Conservation (phyloP, 1,284 basidiomycete genomes). For the Earliella scabrosa region DNA sequence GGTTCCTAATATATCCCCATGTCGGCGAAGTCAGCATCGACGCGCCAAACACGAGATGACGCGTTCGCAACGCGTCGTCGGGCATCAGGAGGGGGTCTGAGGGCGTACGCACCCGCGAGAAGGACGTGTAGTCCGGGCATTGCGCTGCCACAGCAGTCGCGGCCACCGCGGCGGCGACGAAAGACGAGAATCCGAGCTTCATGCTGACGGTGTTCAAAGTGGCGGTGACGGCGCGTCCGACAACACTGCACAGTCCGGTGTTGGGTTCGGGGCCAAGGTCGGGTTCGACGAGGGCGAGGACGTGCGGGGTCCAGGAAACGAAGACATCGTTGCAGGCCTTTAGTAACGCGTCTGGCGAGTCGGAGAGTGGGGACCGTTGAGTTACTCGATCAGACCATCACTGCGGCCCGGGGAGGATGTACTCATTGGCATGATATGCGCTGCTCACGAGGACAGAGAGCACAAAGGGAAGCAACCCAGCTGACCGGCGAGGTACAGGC, state of each 20-base stretch:
- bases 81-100: too few relatives aligned
- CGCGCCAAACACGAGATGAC: not conserved
- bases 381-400: constrained; percentile 7
- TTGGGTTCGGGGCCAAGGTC: not conserved
- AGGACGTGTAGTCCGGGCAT: constrained; percentile 68
- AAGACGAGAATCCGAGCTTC: constrained; percentile 26
- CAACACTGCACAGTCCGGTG: not conserved
- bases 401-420: constrained; percentile 20
- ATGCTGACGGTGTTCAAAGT: constrained; percentile 21
- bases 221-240: constrained; percentile 2
- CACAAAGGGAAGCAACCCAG: constrained; percentile 14
- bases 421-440: constrained; percentile 18
- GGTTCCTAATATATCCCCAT: constrained; percentile 43
- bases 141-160: constrained; percentile 37
- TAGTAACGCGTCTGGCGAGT: constrained; percentile 18
- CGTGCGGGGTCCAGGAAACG: constrained; percentile 1
- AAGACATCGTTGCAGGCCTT: constrained; percentile 6
- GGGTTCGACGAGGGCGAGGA: not conserved
- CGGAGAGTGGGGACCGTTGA: not conserved
- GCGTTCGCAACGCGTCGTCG: not conserved
- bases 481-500: constrained; percentile 20
- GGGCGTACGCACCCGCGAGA: constrained; percentile 51
- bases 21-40: not conserved
- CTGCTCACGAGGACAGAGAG: constrained; percentile 20
- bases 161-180: constrained; percentile 18